Percentiles rank a stretch among this genome's conserved stretches.
These are phyloP conservation scores for Pouteria glomerata DNA, from an alignment of 148 eudicot genomes.

Conservation along the genomic window DNA sequence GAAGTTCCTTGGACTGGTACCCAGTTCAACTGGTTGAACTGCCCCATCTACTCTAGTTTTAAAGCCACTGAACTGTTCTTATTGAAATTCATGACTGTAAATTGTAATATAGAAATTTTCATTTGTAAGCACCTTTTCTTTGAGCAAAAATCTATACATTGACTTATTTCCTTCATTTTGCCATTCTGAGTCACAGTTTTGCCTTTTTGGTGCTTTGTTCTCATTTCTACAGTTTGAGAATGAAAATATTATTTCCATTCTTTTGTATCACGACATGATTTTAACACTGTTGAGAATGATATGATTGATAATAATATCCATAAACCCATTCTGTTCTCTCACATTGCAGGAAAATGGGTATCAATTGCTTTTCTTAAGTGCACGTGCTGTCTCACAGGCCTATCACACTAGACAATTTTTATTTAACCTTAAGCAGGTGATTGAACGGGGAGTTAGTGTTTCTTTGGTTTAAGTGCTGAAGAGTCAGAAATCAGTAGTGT, in stretches of 20 bases:
- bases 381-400: constrained; percentile 95
- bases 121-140: too few species aligned
- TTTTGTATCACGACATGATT: neutral
- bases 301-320: neutral
- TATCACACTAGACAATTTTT: constrained; percentile 81
- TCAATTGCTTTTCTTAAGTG: constrained; percentile 87
- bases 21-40: too few species aligned
- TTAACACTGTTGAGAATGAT: neutral
- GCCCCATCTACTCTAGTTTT: too few species aligned
- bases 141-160: too few species aligned
- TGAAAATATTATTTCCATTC: too few species aligned
- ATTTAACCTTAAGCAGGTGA: constrained; percentile 84
- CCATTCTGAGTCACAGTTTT: too few species aligned
- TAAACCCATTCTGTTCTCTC: neutral
- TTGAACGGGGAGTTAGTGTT: neutral
- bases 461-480: neutral
- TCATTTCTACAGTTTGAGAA: too few species aligned
- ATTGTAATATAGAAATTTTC: too few species aligned
- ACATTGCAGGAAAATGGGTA: constrained; percentile 96
- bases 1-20: too few species aligned
- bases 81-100: too few species aligned
- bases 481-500: neutral
- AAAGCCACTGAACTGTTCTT: too few species aligned
- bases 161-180: neutral
- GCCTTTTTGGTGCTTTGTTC: too few species aligned